Evolutionary conservation across 345 rosid genomes (phyloP).

Genomic region (Citrus hindsii): DNA sequence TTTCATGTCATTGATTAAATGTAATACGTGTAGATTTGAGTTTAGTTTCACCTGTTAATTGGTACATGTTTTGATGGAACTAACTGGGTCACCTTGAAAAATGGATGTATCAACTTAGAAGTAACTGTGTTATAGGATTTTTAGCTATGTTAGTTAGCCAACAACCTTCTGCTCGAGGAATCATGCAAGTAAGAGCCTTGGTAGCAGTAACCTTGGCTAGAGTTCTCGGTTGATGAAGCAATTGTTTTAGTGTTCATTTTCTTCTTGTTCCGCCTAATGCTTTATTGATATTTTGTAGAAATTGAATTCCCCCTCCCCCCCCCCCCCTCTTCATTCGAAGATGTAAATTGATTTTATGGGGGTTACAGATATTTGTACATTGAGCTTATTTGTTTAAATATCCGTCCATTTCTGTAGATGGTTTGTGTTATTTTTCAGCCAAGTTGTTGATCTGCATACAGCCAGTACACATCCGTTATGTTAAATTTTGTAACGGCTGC

Average conservation of each 20-base stretch:
- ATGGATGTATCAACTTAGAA: neutral
- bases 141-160: neutral
- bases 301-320: neutral
- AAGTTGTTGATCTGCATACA: neutral
- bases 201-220: neutral
- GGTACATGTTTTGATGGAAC: neutral
- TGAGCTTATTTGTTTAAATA: neutral
- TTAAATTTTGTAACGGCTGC: conserved; percentile 4
- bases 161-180: neutral
- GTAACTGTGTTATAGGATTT: neutral
- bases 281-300: neutral
- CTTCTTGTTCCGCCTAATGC: neutral
- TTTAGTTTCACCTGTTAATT: neutral
- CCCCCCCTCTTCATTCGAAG: neutral
- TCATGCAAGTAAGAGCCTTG: neutral
- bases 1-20: neutral
- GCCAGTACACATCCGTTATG: neutral
- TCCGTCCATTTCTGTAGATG: neutral
- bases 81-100: neutral
- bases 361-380: neutral
- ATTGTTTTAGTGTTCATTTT: neutral
- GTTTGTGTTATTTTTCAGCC: neutral
- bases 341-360: neutral
- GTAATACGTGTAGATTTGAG: neutral
- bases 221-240: neutral